These are phyloP conservation scores for Diaporthe longicolla DNA, from an alignment of 2,329 filamentous ascomycete genomes.

Conservation along the genomic window DNA sequence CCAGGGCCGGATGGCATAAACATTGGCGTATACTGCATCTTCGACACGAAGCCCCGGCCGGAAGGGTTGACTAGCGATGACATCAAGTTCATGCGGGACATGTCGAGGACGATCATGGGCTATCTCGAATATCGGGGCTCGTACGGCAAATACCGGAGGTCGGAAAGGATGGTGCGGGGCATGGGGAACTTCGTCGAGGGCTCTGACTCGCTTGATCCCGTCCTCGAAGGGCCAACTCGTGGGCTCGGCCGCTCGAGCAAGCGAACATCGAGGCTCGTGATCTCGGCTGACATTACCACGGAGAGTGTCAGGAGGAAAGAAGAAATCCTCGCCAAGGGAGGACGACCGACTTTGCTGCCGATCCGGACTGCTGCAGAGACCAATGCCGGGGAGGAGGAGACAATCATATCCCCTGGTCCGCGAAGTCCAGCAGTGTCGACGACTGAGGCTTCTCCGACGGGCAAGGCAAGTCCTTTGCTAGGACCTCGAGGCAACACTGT, in stretches of 20 bases:
- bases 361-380: background rate
- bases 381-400: slow-evolving; percentile 1
- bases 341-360: background rate
- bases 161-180: slow-evolving; percentile 55
- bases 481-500: background rate
- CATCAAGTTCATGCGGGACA: slow-evolving; percentile 46
- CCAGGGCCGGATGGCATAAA: slow-evolving; percentile 53
- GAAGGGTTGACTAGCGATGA: slow-evolving; percentile 49
- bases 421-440: background rate
- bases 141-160: slow-evolving; percentile 48
- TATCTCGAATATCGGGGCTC: slow-evolving; percentile 53
- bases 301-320: background rate
- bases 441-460: slow-evolving; percentile 12
- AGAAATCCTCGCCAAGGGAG: background rate
- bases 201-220: slow-evolving; percentile 27
- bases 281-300: background rate
- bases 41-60: slow-evolving; percentile 48
- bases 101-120: slow-evolving; percentile 52
- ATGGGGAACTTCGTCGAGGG: slow-evolving; percentile 55
- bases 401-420: slow-evolving; percentile 1
- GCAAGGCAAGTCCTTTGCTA: background rate
- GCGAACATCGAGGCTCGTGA: slow-evolving; percentile 5
- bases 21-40: slow-evolving; percentile 58
- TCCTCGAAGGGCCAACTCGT: background rate
- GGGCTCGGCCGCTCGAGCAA: slow-evolving; percentile 28